Evolutionary conservation across 495 filamentous ascomycete species (phyloP), one percentile per base, ranked within the genome.

Genomic region (Penicillium ochrochloron): DNA sequence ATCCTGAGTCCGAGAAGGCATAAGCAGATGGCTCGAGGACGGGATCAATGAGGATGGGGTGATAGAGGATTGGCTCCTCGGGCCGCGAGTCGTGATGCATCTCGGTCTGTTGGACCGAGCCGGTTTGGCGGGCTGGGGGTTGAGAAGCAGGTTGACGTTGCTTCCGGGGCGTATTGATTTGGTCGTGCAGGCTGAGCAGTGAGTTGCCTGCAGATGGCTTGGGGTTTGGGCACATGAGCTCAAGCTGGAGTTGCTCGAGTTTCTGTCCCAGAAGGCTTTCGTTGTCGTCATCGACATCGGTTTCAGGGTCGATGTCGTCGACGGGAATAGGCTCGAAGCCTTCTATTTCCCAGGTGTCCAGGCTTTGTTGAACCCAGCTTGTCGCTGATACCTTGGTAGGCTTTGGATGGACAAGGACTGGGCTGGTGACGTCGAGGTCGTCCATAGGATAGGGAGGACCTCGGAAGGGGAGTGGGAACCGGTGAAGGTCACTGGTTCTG

Each of bases 401-500:
- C 14, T 19, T 37, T 23, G 41, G 42, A 39, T 42, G n/a, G 15
- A 34, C 33, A 15, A 35, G 33, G 14, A 11, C 21, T 37, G 21
- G n/a, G 19, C 8, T 34, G 23, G 33, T 25, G 21, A 37, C n/a
- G n/a, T 57, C 34, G 21, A 33, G 9, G 14, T n/a, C 31, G 23
- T 19, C 48, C 9, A n/a, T 27, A 29, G 34, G 35, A 23, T n/a
- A 17, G 25, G 21, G 34, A 14, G 33, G 29, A 19, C 17, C 35
- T 21, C 3, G 35, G 27, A 8, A 9, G 27, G 27, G 48, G 19
- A 33, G 10, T 44, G 31, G n/a, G 35, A 27, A 35, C 35, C 34
- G 21, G 33, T 67, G 56, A 34, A 57, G 50, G 7, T 57, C 50
- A 17, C 57, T 31, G 21, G 65, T 62, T 63, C 61, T 58, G 35